Conservation (phyloP, 192 early-diverging fungal genomes). For the Coemansia sp. region DNA sequence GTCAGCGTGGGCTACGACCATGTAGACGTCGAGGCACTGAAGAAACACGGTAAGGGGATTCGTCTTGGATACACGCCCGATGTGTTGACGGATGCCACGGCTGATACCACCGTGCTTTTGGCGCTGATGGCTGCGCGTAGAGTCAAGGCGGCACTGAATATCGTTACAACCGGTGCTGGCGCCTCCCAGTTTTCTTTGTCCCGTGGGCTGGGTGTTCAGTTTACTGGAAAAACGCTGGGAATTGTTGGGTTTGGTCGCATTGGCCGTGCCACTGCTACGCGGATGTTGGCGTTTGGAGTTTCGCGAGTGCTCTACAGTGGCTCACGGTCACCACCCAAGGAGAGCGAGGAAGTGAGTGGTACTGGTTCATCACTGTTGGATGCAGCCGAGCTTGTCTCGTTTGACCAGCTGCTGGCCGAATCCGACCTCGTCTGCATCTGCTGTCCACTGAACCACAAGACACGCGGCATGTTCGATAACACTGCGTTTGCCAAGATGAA, state of each 20-base stretch:
- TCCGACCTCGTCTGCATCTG: constrained; percentile 75
- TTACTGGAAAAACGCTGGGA: constrained; percentile 77
- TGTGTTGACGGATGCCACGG: constrained; percentile 86
- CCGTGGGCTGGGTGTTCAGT: constrained; percentile 63
- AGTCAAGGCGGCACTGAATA: constrained; percentile 60
- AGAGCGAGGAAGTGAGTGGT: not conserved
- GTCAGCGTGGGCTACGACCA: constrained; percentile 85
- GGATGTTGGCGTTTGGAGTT: constrained; percentile 74
- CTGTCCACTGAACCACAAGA: constrained; percentile 72
- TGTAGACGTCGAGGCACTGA: constrained; percentile 60
- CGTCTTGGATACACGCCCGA: constrained; percentile 80
- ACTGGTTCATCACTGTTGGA: constrained; percentile 36
- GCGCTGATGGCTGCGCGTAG: constrained; percentile 71
- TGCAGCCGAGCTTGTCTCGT: constrained; percentile 51
- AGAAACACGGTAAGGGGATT: constrained; percentile 50
- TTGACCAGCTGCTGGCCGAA: constrained; percentile 62
- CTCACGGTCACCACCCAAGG: constrained; percentile 55
- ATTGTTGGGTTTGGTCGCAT: constrained; percentile 86
- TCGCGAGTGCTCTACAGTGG: constrained; percentile 64
- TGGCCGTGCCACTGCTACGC: constrained; percentile 69
- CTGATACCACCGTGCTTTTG: constrained; percentile 77
- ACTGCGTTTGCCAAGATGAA: constrained; percentile 73
- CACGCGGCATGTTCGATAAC: constrained; percentile 69
- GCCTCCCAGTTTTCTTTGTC: constrained; percentile 30
- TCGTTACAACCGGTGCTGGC: constrained; percentile 10